Evolutionary conservation across 164 flowering plant genomes (phyloP), one percentile per base, ranked within the genome.

Genomic region (Dillenia turbinata): DNA sequence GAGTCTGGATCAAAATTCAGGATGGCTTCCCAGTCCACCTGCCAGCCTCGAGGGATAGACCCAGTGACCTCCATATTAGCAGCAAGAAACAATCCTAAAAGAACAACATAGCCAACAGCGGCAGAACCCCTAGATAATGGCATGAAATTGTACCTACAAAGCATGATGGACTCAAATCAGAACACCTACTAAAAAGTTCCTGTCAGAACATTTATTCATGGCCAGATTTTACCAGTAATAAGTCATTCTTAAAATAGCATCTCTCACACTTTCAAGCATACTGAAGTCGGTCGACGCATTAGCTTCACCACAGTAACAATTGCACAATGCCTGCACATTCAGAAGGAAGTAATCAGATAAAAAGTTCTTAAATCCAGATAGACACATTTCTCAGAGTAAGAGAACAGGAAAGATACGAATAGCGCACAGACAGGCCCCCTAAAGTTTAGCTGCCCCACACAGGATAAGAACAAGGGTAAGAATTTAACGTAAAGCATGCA

Each of bases 11-110:
- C 83, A 11, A 71, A 74, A 60, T 78, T 85, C 43, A 94, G 78
- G 55, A 91, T 88, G 59, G 99, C 99, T 67, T 89, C 99, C 97
- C 97, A 94, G 65, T 94, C 96, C 64, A 90, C 88, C 77, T 94
- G 97, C 49, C 86, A 12, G 45, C 92, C 96, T 69, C 76, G 57
- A 16, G 97, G 99, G 54, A 91, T 89, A 72, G 68, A 79, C 48
- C 81, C 96, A 8, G 79, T 74, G 75, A 94, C 87, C 76, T 88
- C 89, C 96, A 91, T 91, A 62, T 94, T 94, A 59, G 97, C 96
- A 52, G 99, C 97, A 61, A 91, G 92, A 54, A 81, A 73, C 62
- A 94, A 66, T 58, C 99, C 99, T 2, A 89, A 89, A 79, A 94
- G 69, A 62, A 91, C 97, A 7, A 79, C 75, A 52, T 83, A 88